These are phyloP conservation scores for Neurospora hispaniola DNA, from an alignment of 495 filamentous ascomycete genomes.

Conservation along the genomic window DNA sequence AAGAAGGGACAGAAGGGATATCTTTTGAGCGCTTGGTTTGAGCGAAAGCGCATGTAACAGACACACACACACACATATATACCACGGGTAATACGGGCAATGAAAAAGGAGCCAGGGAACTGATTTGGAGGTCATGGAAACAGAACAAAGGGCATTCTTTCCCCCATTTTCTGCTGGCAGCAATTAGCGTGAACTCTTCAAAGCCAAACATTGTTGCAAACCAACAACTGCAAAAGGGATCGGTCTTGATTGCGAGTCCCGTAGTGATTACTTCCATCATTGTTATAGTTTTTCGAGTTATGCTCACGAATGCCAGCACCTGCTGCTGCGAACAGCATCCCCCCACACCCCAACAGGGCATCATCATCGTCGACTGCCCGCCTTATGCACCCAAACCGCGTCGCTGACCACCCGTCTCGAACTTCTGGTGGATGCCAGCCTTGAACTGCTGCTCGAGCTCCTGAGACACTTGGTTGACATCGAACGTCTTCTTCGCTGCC, in stretches of 20 bases:
- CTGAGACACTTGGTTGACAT: slow-evolving; percentile 34
- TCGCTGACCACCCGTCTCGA: slow-evolving; percentile 38
- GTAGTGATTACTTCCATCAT: not conserved
- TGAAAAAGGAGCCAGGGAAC: not conserved
- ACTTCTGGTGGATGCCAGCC: slow-evolving; percentile 47
- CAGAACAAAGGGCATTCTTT: not conserved
- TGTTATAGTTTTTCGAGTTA: not conserved
- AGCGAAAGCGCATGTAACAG: not conserved
- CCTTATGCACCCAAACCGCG: slow-evolving; percentile 43
- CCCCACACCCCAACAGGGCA: not conserved
- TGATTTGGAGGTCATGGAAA: not conserved
- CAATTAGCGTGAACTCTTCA: not conserved
- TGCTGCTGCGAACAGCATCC: not conserved
- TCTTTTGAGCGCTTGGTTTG: not conserved
- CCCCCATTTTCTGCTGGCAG: not conserved
- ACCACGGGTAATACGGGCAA: not conserved
- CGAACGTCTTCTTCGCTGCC: slow-evolving; percentile 14
- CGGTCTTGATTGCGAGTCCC: too few species aligned
- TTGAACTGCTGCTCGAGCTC: slow-evolving; percentile 51
- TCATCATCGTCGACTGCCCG: not conserved
- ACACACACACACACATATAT: not conserved
- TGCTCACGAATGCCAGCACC: not conserved
- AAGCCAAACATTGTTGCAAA: not conserved
- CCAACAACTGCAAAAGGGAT: not conserved
- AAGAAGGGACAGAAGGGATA: not conserved